Conservation (phyloP, 768 basidiomycete species). For the Tricholoma furcatifolium region DNA sequence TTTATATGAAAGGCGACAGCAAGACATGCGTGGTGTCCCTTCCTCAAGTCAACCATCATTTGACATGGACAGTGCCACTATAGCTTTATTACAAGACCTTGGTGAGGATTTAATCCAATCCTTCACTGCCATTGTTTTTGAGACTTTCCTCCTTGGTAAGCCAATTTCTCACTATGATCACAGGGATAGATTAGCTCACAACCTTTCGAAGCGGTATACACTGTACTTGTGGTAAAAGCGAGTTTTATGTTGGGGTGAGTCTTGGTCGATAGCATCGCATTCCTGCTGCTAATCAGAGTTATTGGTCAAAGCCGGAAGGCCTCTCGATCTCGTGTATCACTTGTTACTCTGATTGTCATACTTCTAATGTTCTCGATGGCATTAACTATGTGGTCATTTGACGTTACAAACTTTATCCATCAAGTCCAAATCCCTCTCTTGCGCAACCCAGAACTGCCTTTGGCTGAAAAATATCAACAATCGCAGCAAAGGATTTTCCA, state of each 20-base stretch:
- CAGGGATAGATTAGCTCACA: not conserved
- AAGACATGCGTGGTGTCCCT: no score
- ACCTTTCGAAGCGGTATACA: constrained; percentile 1
- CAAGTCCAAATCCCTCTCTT: constrained; percentile 4
- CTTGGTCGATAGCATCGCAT: not conserved
- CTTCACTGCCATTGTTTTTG: constrained; percentile 2
- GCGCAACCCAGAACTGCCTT: constrained; percentile 2
- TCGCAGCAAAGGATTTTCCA: not conserved
- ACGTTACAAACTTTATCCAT: constrained; percentile 8
- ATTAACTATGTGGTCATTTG: constrained; percentile 5
- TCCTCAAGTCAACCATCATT: no score
- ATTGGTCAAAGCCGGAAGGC: constrained; percentile 3
- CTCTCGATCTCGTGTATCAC: not conserved
- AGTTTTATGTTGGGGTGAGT: not conserved
- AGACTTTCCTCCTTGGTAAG: not conserved
- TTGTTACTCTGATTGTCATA: not conserved
- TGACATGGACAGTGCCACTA: not conserved
- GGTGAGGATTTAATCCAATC: not conserved
- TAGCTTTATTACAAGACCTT: not conserved
- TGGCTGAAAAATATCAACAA: not conserved
- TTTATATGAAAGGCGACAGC: no score
- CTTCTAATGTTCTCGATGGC: constrained; percentile 9
- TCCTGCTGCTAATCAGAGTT: not conserved
- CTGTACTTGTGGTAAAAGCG: constrained; percentile 1
- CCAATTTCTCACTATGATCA: not conserved